Base-by-base conservation (phyloP, 345 rosid genomes). In the Nephelium lappaceum region DNA sequence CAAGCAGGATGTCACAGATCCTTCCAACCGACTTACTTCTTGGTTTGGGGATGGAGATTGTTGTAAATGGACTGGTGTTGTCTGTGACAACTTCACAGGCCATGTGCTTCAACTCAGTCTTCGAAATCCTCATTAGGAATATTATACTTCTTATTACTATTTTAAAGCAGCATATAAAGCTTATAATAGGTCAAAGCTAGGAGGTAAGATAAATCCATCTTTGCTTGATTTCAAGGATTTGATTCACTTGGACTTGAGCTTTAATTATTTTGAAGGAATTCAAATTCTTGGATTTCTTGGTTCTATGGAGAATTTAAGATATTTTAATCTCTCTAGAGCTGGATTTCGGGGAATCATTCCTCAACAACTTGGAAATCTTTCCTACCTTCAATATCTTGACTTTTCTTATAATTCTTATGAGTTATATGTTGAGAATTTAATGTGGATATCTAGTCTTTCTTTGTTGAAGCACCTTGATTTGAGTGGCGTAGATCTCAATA, bases 41-140 rank as follows among this genome's bases (percentile, higher is more conserved):
- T 31, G 36, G 36, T 31, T 31, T 31, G 36, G 36, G 36, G 36
- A 31, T 31, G 36, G 3, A 31, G 36, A 31, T 31, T 31, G 36
- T 31, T 31, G 36, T 31, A 31, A 31, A 31, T 31, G 36, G 36
- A 31, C 36, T 31, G 36, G 36, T 31, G 36, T 31, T 31, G 36
- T 31, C 36, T 31, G 36, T 2, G 36, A 31, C 36, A 72, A 76
- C 10, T 14, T n/a, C 1, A 75, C 87, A 3, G 79, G 83, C 9
- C 75, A 71, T 70, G 80, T 82, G 41, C 15, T 10, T 1, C 62
- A 79, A 69, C 77, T 80, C 19, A 39, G 63, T 7, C 81, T 85
- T 18, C n/a, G 70, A 51, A 60, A 58, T 38, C 57, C 75, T 36
- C 57, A 5, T 12, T 15, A 0, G 57, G 57, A 51, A 15, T 49